phyloP scores from a whole-genome alignment of 2,329 filamentous ascomycete species.

The Knufia petricola region DNA sequence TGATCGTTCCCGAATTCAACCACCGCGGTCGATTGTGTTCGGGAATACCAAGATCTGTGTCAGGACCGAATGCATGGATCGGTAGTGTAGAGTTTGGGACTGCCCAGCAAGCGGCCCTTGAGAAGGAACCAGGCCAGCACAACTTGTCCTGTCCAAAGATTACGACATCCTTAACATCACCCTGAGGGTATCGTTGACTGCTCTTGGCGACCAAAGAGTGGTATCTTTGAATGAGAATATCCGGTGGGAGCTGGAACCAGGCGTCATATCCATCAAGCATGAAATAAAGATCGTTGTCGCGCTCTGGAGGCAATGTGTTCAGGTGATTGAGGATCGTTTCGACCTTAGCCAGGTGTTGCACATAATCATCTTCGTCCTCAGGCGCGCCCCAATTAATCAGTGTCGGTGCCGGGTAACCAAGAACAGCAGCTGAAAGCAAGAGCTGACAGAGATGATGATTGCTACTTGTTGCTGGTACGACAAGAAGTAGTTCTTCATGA shows the following conservation, averaged over 20 bases:
- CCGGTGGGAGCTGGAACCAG: conserved; percentile 56
- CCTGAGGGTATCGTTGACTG: too few species aligned
- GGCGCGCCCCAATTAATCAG: conserved; percentile 38
- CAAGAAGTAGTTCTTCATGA: too few species aligned
- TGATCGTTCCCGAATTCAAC: conserved; percentile 40
- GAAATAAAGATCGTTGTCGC: conserved; percentile 29
- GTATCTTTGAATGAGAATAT: conserved; percentile 55
- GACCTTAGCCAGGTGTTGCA: conserved; percentile 29
- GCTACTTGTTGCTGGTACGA: conserved; percentile 16
- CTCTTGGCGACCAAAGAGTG: conserved; percentile 33
- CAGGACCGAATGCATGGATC: conserved; percentile 39
- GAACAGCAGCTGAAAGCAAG: conserved; percentile 43
- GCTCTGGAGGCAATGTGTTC: conserved; percentile 31
- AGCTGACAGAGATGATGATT: conserved; percentile 28
- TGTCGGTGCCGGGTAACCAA: conserved; percentile 50
- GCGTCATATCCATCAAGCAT: conserved; percentile 56
- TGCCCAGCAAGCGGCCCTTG: conserved; percentile 43
- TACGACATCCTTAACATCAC: conserved; percentile 35
- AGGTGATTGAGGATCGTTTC: conserved; percentile 38
- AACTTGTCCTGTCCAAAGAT: conserved; percentile 48
- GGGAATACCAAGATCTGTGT: conserved; percentile 34
- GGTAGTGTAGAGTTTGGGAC: conserved; percentile 44
- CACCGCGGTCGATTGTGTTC: conserved; percentile 39
- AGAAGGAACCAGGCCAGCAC: conserved; percentile 36
- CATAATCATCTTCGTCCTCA: conserved; percentile 23